These are phyloP conservation scores for Gossypium davidsonii DNA, from an alignment of 441 rosid genomes.

Conservation along the genomic window DNA sequence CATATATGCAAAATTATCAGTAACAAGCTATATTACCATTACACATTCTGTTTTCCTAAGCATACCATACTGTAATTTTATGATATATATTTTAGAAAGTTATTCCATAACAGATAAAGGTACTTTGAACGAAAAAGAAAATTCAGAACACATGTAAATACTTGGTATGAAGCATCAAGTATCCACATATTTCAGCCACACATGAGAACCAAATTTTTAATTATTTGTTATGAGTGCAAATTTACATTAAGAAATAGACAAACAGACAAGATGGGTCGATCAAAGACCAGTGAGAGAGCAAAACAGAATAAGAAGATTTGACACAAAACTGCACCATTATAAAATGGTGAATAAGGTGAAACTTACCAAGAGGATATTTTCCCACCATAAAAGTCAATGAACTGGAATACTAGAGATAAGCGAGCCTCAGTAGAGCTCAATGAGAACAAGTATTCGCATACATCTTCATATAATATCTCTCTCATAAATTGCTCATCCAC, in stretches of 20 bases:
- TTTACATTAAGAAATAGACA: neutral
- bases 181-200: neutral
- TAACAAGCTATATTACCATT: neutral
- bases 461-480: constrained; percentile 74
- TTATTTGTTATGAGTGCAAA: neutral
- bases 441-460: constrained; percentile 68
- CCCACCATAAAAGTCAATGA: constrained; percentile 82
- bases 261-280: neutral
- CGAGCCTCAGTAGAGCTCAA: constrained; percentile 66
- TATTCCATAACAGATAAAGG: neutral
- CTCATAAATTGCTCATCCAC: constrained; percentile 62
- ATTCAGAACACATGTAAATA: neutral
- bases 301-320: neutral
- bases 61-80: neutral
- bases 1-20: neutral
- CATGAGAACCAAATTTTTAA: neutral
- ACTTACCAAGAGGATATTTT: constrained; percentile 55
- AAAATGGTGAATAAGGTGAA: neutral
- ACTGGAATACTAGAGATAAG: constrained; percentile 62
- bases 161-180: neutral
- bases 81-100: neutral
- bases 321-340: neutral
- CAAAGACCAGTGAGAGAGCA: neutral
- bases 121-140: neutral
- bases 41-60: neutral